phyloP scores from a whole-genome alignment of 1,284 basidiomycete genomes.

The Ustilago loliicola region DNA sequence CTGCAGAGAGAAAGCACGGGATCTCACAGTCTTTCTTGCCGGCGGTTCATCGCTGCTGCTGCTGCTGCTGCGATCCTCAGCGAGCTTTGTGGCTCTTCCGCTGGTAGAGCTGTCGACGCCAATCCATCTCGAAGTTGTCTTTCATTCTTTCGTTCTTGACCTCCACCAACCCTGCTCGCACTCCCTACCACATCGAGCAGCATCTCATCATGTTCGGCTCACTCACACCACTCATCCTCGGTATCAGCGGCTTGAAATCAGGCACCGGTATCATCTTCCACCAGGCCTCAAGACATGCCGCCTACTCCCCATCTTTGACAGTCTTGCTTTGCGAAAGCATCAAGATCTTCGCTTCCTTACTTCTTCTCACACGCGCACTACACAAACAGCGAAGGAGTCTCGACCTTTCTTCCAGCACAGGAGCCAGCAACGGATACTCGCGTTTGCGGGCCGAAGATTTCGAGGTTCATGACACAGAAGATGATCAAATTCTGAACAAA shows the following conservation, averaged over 20 bases:
- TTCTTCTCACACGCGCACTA: conserved; percentile 22
- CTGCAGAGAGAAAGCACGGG: not conserved
- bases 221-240: conserved; percentile 21
- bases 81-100: not conserved
- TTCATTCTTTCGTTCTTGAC: not conserved
- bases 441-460: conserved; percentile 16
- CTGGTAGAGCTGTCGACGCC: not conserved
- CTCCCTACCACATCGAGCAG: not conserved
- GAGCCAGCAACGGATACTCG: conserved; percentile 6
- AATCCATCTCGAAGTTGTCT: too few relatives aligned
- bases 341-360: conserved; percentile 21
- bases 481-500: not conserved
- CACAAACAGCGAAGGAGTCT: conserved; percentile 8
- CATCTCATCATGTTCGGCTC: conserved; percentile 25
- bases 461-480: conserved; percentile 3
- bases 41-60: not conserved
- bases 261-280: conserved; percentile 27
- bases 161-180: not conserved
- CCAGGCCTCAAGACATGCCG: conserved; percentile 29
- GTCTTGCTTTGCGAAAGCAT: conserved; percentile 28
- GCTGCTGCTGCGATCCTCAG: not conserved
- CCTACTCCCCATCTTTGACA: conserved; percentile 32
- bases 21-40: not conserved
- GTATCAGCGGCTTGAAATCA: conserved; percentile 22
- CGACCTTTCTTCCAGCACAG: not conserved